Conservation (phyloP, 176 grass and related monocot species). For the Triticum urartu region DNA sequence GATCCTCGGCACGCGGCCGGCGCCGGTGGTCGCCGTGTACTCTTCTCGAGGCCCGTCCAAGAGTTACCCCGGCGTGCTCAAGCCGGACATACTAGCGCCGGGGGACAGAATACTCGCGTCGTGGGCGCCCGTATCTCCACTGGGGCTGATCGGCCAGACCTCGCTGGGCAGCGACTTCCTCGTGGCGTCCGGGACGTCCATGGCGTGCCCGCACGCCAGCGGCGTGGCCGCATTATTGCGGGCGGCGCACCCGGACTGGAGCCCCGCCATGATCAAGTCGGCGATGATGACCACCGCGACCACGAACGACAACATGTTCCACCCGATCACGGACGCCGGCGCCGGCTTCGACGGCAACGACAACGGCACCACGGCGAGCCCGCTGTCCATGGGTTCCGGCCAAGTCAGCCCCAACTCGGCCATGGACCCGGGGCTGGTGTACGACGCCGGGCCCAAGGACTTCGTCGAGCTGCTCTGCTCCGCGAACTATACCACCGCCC, state of each 20-base stretch:
- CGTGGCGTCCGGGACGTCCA: constrained; percentile 60
- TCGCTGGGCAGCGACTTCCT: constrained; percentile 22
- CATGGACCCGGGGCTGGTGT: constrained; percentile 72
- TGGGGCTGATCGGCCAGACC: constrained; percentile 11
- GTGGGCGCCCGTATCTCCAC: not conserved
- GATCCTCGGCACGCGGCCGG: constrained; percentile 36
- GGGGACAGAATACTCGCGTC: constrained; percentile 49
- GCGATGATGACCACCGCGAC: constrained; percentile 81
- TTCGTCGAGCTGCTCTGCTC: constrained; percentile 66
- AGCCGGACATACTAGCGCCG: constrained; percentile 67
- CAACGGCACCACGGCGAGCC: constrained; percentile 34
- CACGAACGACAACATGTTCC: constrained; percentile 37
- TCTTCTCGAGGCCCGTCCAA: constrained; percentile 54
- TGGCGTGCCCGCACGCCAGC: constrained; percentile 67
- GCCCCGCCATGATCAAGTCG: constrained; percentile 70
- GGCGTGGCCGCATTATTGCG: constrained; percentile 65
- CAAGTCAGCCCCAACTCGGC: constrained; percentile 68
- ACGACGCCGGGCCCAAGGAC: constrained; percentile 52
- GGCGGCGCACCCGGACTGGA: constrained; percentile 43
- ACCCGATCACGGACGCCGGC: constrained; percentile 42
- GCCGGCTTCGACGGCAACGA: not conserved
- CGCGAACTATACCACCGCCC: constrained; percentile 59
- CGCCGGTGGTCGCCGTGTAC: constrained; percentile 40
- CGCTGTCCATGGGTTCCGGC: constrained; percentile 65
- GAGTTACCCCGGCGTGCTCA: constrained; percentile 53